A percentile compares a stretch with the other conserved stretches of the same genome.
Conservation (phyloP, 345 rosid species). For the Sisymbrium irio region DNA sequence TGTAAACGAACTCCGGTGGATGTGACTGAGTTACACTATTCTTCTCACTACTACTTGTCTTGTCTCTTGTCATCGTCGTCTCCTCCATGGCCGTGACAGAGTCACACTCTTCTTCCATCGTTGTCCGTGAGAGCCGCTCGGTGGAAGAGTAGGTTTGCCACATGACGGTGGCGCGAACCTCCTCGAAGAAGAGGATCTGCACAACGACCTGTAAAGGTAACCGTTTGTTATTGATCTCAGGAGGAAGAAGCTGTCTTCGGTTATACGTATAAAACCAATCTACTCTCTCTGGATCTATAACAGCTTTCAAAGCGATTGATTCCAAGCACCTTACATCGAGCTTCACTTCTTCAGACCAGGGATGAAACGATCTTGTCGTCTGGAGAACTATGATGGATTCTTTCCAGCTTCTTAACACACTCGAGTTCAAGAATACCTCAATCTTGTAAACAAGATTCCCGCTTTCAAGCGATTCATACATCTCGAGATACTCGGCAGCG, state of each 20-base stretch:
- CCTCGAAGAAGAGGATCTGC: constrained; percentile 89
- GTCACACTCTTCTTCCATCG: constrained; percentile 95
- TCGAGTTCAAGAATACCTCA: constrained; percentile 67
- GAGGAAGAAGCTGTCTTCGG: constrained; percentile 53
- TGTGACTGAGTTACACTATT: too few relatives aligned
- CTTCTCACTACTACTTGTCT: constrained; percentile 39
- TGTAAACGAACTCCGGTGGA: too few relatives aligned
- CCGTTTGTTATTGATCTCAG: constrained; percentile 42
- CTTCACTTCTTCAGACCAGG: constrained; percentile 61
- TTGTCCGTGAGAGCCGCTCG: constrained; percentile 65
- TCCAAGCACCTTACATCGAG: constrained; percentile 55
- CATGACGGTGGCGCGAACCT: constrained; percentile 55
- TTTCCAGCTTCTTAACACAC: constrained; percentile 74
- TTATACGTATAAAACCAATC: constrained; percentile 75
- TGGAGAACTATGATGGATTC: constrained; percentile 68
- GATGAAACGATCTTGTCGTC: constrained; percentile 47
- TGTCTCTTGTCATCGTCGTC: constrained; percentile 33
- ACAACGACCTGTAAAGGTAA: constrained; percentile 79
- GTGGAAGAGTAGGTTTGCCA: constrained; percentile 38
- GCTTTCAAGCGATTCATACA: constrained; percentile 57
- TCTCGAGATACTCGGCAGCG: constrained; percentile 76
- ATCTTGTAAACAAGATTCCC: constrained; percentile 74
- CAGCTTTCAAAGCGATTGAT: constrained; percentile 58
- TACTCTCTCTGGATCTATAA: constrained; percentile 50
- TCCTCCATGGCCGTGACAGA: constrained; percentile 41